phyloP scores from a whole-genome alignment of 805 yeast genomes.

The Hanseniaspora thailandica region DNA sequence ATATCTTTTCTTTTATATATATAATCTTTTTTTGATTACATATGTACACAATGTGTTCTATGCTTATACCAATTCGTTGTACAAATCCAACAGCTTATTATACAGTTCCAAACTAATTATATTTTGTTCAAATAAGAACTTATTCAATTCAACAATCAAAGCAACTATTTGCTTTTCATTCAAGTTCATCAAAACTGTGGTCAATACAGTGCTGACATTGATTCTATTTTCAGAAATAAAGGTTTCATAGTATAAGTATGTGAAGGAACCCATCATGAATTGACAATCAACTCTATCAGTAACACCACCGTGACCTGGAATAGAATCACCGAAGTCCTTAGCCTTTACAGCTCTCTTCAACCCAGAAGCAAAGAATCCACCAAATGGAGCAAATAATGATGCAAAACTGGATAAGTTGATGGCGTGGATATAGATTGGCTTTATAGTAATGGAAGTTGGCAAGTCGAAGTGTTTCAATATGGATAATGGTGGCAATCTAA shows the following conservation, averaged over 20 bases:
- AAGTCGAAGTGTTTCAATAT: slow-evolving; percentile 39
- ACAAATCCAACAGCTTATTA: slow-evolving; percentile 27
- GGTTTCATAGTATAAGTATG: slow-evolving; percentile 84
- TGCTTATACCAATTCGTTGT: slow-evolving; percentile 10
- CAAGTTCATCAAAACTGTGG: slow-evolving; percentile 61
- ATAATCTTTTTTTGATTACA: not conserved
- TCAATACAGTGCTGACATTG: slow-evolving; percentile 64
- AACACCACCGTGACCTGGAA: slow-evolving; percentile 98
- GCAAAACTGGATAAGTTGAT: slow-evolving; percentile 84
- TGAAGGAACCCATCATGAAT: slow-evolving; percentile 92
- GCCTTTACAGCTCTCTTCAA: slow-evolving; percentile 90
- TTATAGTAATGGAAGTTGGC: slow-evolving; percentile 43
- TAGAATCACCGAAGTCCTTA: slow-evolving; percentile 95
- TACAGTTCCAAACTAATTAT: slow-evolving; percentile 30
- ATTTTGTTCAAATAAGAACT: slow-evolving; percentile 32
- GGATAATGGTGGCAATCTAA: slow-evolving; percentile 53
- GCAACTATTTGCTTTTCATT: slow-evolving; percentile 52
- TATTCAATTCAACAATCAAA: slow-evolving; percentile 43
- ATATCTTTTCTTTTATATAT: not conserved
- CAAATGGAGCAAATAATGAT: slow-evolving; percentile 93
- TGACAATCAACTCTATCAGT: slow-evolving; percentile 97
- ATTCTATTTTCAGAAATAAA: slow-evolving; percentile 65
- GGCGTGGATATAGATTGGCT: slow-evolving; percentile 86
- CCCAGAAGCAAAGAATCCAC: slow-evolving; percentile 98
- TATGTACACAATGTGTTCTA: too few species aligned